Percentiles rank a stretch among this genome's conserved stretches.
These are phyloP conservation scores for Geotrichum europaeum DNA, from an alignment of 1,139 yeast genomes.

Conservation along the genomic window DNA sequence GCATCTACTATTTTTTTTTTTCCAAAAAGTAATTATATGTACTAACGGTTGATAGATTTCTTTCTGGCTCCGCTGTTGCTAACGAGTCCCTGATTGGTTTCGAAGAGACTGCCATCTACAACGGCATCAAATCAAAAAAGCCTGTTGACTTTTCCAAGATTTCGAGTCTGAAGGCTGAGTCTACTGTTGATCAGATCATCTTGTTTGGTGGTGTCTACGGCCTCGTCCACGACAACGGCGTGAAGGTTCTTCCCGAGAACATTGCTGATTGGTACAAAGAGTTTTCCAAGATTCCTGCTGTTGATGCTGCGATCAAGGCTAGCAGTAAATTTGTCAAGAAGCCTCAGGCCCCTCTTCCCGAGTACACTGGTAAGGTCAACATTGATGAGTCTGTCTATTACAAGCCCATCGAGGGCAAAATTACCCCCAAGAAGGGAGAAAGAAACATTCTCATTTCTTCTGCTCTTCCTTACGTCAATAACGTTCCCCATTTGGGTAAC, in stretches of 20 bases:
- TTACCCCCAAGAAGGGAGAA: slow-evolving; percentile 57
- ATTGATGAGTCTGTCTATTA: slow-evolving; percentile 30
- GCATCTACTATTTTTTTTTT: slow-evolving; percentile 10
- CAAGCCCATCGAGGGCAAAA: slow-evolving; percentile 28
- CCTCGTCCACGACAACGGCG: slow-evolving; percentile 15
- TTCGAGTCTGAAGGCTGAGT: slow-evolving; percentile 23
- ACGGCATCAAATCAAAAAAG: slow-evolving; percentile 15
- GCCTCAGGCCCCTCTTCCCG: slow-evolving; percentile 33
- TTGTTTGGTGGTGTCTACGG: slow-evolving; percentile 18
- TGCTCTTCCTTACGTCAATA: slow-evolving; percentile 95
- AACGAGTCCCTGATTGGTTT: slow-evolving; percentile 24
- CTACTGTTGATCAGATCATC: slow-evolving; percentile 22
- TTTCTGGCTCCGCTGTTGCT: slow-evolving; percentile 31
- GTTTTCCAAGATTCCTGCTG: slow-evolving; percentile 19
- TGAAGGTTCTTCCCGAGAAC: slow-evolving; percentile 11
- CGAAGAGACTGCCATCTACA: slow-evolving; percentile 21
- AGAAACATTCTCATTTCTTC: slow-evolving; percentile 86
- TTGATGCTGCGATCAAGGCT: slow-evolving; percentile 20
- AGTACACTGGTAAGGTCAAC: slow-evolving; percentile 53
- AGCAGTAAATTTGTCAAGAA: slow-evolving; percentile 10
- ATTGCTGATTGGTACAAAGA: slow-evolving; percentile 13
- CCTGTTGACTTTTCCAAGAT: slow-evolving; percentile 8
- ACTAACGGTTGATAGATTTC: slow-evolving; percentile 32
- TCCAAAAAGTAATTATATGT: slow-evolving; percentile 22
- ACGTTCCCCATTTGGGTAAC: slow-evolving; percentile 97